phyloP scores from a whole-genome alignment of 768 basidiomycete genomes.

The Podaxis sp. region DNA sequence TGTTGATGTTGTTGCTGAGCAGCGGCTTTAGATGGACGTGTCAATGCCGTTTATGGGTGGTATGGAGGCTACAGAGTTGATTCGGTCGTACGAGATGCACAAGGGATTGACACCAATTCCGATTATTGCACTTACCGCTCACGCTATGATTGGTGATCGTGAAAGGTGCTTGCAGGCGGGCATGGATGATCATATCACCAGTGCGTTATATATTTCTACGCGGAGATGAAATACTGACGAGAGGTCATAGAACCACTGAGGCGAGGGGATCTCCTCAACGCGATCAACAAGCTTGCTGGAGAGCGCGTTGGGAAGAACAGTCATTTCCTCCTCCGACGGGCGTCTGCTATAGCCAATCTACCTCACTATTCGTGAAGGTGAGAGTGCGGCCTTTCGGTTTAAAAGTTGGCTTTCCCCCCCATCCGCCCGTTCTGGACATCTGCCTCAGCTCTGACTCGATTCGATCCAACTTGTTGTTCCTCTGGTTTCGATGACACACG shows the following conservation, averaged over 20 bases:
- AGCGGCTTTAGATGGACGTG: slow-evolving; percentile 79
- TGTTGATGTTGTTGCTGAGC: background rate
- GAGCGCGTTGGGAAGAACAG: slow-evolving; percentile 47
- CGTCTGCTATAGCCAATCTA: slow-evolving; percentile 24
- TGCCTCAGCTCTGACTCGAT: too few species aligned
- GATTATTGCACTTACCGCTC: slow-evolving; percentile 95
- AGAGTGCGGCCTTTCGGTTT: background rate
- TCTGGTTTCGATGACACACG: background rate
- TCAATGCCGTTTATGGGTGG: slow-evolving; percentile 99
- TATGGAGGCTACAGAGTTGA: slow-evolving; percentile 94
- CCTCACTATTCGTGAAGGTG: slow-evolving; percentile 12
- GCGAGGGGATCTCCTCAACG: slow-evolving; percentile 75
- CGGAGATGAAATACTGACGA: background rate
- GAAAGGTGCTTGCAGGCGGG: slow-evolving; percentile 49
- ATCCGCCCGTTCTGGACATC: background rate
- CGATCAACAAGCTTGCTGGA: slow-evolving; percentile 77
- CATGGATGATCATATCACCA: slow-evolving; percentile 80
- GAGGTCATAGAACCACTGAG: slow-evolving; percentile 63
- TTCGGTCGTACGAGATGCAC: slow-evolving; percentile 79
- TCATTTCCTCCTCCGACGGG: slow-evolving; percentile 31
- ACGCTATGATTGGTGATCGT: slow-evolving; percentile 89
- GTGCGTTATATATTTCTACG: slow-evolving; percentile 37
- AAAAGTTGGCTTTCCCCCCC: background rate
- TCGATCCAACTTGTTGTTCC: too few species aligned
- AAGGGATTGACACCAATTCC: slow-evolving; percentile 73